Evolutionary conservation across 2,329 filamentous ascomycete genomes (phyloP), one percentile per base, ranked within the genome.

Genomic region (Rhinocladiella mackenziei): DNA sequence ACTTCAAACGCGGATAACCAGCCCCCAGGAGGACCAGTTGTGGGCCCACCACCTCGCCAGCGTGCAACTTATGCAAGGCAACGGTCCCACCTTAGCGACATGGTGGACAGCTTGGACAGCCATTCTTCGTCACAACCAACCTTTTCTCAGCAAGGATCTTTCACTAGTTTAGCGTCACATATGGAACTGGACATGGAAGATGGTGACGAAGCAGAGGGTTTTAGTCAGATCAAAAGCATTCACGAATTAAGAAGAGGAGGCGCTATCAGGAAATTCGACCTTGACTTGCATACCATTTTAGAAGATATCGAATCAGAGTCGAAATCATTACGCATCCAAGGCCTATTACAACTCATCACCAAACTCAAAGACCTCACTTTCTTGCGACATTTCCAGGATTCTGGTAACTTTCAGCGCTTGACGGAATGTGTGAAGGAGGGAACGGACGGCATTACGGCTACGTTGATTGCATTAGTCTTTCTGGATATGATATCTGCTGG

Each of bases 321-420:
- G 3, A 66, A 69, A 23, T 68, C 71, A 47, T 70, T 77, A 31
- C 76, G 67, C 17, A 35, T 58, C 19, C 33, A 33, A 56, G 73
- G 73, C 2, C 65, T 81, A 48, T 62, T 78, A 28, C 76, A 80
- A 40, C 62, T 82, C n/a, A 71, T 72, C 39, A 62, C 61, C 18
- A 78, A 76, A 53, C 63, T 81, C 44, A 54, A 66, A 2, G 72
- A 71, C 26, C 37, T 59, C 15, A 57, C 59, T n/a, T 65, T 67
- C 41, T 56, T 58, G 22, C 59, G 58, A n/a, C 63, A 65, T 20
- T 89, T 95, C 56, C 74, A 84, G 14, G 82, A 89, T 50, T 82
- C 87, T 54, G 79, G 80, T 5, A 78, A 84, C 43, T 84, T 87
- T 50, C 75, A 80, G 41, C 77, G 76, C 20, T 70, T 96, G 11